Base-by-base conservation (phyloP, 768 basidiomycete species). In the Pleurotus tuber-regium region DNA sequence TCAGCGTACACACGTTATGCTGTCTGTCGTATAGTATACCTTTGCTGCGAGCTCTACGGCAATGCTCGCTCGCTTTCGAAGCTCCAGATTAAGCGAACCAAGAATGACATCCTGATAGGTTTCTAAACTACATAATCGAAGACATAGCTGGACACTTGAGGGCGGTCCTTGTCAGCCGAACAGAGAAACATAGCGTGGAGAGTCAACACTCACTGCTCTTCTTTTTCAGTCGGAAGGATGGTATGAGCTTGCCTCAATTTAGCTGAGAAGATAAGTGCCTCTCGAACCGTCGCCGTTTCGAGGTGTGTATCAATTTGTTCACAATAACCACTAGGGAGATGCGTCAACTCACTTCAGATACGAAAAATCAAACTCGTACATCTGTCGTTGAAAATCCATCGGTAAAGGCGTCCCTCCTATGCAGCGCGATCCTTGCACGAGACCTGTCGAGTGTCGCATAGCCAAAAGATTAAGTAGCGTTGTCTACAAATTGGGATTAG, bases 1-100 rank as follows among this genome's bases (percentile, higher is more conserved):
- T 48, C 11, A 35, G 46, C 7, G 18, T 12, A n/a, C 2, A 19
- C 12, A n/a, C 23, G 4, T 16, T 8, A n/a, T 36, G 12, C 19
- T 12, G 12, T 4, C 9, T 11, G 14, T 2, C 4, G 23, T 16
- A 9, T 9, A 14, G 12, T 79, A 70, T 63, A 92, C 83, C 67
- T 92, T 92, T 4, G 91, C 89, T 41, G 90, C 91, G 9, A 95
- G 73, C 63, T 93, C 91, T 29, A 93, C 91, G 21, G 80, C 92
- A 53, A 94, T 94, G 0, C 91, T 94, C 0, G 89, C 83, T 6
- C 91, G 77, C 68, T 93, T 95, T 43, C 82, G 76, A 54, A 86
- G 80, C 57, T 92, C 88, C 18, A 87, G 78, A 2, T 82, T 79
- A 2, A 88, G 70, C 33, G 80, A 77, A 19, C 82, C 84, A 8